Evolutionary conservation across 257 asterid species (phyloP).

Genomic region (Salvia hispanica): DNA sequence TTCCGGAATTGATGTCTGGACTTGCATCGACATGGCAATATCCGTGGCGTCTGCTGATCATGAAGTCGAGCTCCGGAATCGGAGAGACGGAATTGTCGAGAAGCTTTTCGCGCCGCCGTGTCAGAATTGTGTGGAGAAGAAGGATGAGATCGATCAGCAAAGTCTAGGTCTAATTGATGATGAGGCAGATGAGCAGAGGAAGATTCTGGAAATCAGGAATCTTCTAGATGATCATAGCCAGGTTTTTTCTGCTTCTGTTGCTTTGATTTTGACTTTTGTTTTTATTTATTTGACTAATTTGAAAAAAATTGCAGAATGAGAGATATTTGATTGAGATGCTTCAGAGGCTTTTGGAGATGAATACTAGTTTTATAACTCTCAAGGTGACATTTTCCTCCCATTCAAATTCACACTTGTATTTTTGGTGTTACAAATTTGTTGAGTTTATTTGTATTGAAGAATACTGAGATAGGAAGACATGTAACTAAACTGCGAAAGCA

Average conservation of each 20-base stretch:
- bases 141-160: neutral
- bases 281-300: neutral
- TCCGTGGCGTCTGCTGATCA: constrained; percentile 49
- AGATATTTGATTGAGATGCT: constrained; percentile 44
- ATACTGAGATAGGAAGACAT: constrained; percentile 57
- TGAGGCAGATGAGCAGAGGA: constrained; percentile 31
- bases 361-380: constrained; percentile 48
- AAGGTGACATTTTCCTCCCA: constrained; percentile 36
- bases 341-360: constrained; percentile 50
- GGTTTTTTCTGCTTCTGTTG: constrained; percentile 32
- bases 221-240: constrained; percentile 45
- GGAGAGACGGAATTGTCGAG: constrained; percentile 54
- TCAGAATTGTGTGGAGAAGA: neutral
- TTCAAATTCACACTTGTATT: neutral
- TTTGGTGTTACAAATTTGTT: neutral
- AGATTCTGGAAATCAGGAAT: constrained; percentile 45
- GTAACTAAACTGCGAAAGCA: constrained; percentile 52
- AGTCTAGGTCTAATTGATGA: neutral
- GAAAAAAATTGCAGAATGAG: constrained; percentile 36
- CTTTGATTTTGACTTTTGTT: neutral
- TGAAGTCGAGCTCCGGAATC: constrained; percentile 38
- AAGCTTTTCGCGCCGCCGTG: constrained; percentile 45
- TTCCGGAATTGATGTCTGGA: constrained; percentile 56
- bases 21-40: constrained; percentile 52
- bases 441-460: constrained; percentile 30